Conservation (phyloP, 805 yeast species). For the Saturnispora gosingensis region DNA sequence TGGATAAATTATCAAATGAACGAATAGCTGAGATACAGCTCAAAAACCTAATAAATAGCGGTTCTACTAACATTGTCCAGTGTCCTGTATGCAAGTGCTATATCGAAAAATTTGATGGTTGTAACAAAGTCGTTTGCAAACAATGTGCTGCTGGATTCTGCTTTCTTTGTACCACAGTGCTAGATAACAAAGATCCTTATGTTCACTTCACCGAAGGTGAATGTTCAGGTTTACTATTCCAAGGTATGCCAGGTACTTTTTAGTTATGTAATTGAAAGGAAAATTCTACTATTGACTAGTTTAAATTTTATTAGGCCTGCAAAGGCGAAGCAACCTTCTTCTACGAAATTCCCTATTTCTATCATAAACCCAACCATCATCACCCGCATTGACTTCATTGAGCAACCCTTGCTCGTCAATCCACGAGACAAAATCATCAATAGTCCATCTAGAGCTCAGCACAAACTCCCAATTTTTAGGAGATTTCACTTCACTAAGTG, state of each 20-base stretch:
- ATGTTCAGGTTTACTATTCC: constrained; percentile 44
- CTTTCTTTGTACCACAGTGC: constrained; percentile 40
- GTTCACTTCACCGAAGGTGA: constrained; percentile 36
- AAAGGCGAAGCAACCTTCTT: constrained; percentile 35
- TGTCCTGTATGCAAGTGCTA: constrained; percentile 47
- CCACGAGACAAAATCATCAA: constrained; percentile 54
- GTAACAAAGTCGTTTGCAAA: constrained; percentile 53
- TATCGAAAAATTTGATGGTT: constrained; percentile 50
- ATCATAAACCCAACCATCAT: constrained; percentile 41
- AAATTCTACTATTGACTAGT: neutral
- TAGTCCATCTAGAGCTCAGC: constrained; percentile 49
- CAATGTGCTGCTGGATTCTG: constrained; percentile 43
- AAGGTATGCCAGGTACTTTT: constrained; percentile 31
- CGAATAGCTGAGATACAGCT: constrained; percentile 40
- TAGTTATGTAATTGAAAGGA: neutral
- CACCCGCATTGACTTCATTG: constrained; percentile 23
- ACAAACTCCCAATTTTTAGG: constrained; percentile 66
- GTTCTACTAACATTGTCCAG: constrained; percentile 33
- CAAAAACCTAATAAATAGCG: constrained; percentile 33
- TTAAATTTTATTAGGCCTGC: neutral
- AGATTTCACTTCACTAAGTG: constrained; percentile 47
- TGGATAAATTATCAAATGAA: constrained; percentile 36
- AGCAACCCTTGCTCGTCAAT: constrained; percentile 35
- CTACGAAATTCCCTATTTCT: constrained; percentile 45
- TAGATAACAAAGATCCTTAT: constrained; percentile 38